These are phyloP conservation scores for Penicillium ochrochloron DNA, from an alignment of 495 filamentous ascomycete species.

Conservation along the genomic window DNA sequence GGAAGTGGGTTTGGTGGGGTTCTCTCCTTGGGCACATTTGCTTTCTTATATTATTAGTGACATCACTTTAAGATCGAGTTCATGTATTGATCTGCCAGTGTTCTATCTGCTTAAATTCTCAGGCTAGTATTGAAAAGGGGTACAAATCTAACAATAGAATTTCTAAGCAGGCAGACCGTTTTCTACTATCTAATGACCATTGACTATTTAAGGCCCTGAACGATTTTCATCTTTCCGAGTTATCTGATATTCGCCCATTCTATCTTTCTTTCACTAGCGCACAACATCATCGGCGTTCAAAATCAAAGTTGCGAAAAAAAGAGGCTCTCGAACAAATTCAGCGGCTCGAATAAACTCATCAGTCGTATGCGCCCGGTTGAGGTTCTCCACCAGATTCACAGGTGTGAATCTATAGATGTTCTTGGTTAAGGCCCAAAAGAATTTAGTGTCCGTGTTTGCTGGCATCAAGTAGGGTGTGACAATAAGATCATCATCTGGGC, in stretches of 20 bases:
- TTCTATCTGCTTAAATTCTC: too few relatives aligned
- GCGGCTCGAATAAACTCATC: conserved; percentile 49
- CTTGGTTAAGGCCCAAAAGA: conserved; percentile 60
- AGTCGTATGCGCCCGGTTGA: conserved; percentile 54
- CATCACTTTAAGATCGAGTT: too few relatives aligned
- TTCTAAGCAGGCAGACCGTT: too few relatives aligned
- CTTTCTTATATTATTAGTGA: neutral
- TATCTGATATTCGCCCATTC: too few relatives aligned
- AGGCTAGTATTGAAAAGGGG: too few relatives aligned
- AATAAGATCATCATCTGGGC: conserved; percentile 49
- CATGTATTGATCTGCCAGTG: too few relatives aligned
- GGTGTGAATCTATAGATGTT: conserved; percentile 61
- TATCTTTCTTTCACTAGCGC: neutral
- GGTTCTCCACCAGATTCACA: conserved; percentile 37
- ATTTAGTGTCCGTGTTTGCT: conserved; percentile 65
- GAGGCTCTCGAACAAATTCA: conserved; percentile 25
- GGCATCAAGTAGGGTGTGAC: conserved; percentile 61
- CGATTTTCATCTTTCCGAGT: too few relatives aligned
- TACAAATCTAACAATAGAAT: too few relatives aligned
- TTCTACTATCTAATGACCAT: too few relatives aligned
- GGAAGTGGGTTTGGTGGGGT: neutral
- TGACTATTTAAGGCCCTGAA: neutral
- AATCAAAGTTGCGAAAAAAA: conserved; percentile 24
- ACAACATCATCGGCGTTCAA: conserved; percentile 25
- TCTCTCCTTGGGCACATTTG: neutral